Base-by-base conservation (phyloP, 306 rosid genomes). In the Carpinus viminea region DNA sequence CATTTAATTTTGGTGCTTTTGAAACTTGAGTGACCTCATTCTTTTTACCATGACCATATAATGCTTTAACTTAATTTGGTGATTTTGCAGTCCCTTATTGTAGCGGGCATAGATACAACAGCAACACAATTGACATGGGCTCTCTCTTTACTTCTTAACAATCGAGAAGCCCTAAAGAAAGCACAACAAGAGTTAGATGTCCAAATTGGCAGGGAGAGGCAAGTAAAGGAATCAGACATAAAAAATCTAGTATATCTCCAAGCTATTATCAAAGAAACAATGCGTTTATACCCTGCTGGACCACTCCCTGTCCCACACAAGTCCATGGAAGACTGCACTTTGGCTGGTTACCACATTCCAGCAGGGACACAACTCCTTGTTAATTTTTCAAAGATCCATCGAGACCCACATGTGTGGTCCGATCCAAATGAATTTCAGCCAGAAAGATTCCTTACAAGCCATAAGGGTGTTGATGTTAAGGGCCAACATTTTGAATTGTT, bases 381-480 rank as follows among this genome's bases (percentile, higher is more conserved):
- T 24, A 92, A 90, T 78, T 26, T 82, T 15, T 81, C 83, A 85
- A 88, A 90, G 81, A 61, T 90, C 48, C 94, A 86, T 1, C 80
- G 80, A 0, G 92, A 88, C 70, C 92, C 88, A 1, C 56, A 46
- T 2, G 34, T 83, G 28, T 88, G 86, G 92, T 1, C 69, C 4
- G 88, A 88, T 3, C 86, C 89, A 0, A 48, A 61, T 0, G 26
- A 69, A 57, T 87, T 87, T 61, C 70, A 11, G 2, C 91, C 87
- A 0, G 87, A 88, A 78, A 79, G 91, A 38, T 88, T 88, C 41
- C 77, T 85, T 0, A 74, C 79, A 0, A 72, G 78, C 0, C 85
- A 88, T 18, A 77, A 68, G 46, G 24, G n/a, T 3, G 43, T 80
- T 0, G 88, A 84, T 2, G 7, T 79, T 1, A 74, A 57, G 36